Evolutionary conservation across 2,329 filamentous ascomycete genomes (phyloP).

Genomic region (Colletotrichum ledebouriae): DNA sequence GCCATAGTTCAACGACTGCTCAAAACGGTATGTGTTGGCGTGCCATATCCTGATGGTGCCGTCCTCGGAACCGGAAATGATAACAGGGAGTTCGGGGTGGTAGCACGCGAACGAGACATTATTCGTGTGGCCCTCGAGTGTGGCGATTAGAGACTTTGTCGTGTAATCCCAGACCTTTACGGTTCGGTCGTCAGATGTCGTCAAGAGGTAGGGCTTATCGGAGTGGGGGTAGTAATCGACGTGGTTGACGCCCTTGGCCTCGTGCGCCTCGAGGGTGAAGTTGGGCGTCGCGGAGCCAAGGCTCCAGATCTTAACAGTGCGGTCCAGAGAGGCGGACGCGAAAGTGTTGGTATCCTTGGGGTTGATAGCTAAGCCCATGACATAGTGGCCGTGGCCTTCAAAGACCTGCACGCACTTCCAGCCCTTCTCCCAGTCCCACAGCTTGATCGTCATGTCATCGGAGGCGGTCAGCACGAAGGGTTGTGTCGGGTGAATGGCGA

Average conservation of each 20-base stretch:
- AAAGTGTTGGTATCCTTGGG: conserved; percentile 96
- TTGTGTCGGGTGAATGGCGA: conserved; percentile 94
- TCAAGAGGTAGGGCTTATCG: conserved; percentile 89
- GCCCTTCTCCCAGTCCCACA: conserved; percentile 98
- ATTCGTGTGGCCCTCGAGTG: conserved; percentile 95
- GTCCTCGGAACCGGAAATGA: conserved; percentile 97
- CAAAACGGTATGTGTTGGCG: conserved; percentile 95
- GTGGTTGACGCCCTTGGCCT: conserved; percentile 97
- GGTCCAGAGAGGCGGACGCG: conserved; percentile 93
- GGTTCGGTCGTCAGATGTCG: conserved; percentile 84
- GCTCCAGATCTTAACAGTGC: conserved; percentile 98
- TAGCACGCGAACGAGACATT: conserved; percentile 99
- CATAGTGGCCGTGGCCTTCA: conserved; percentile 95
- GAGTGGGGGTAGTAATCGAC: conserved; percentile 89
- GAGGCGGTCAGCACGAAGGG: conserved; percentile 96
- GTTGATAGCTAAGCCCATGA: conserved; percentile 97
- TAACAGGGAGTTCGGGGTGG: conserved; percentile 95
- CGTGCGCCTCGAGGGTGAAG: conserved; percentile 96
- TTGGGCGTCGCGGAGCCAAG: conserved; percentile 94
- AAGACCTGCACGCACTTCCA: conserved; percentile 99
- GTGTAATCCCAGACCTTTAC: conserved; percentile 99
- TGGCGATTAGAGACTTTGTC: conserved; percentile 96
- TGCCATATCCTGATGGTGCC: conserved; percentile 99
- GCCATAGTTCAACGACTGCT: conserved; percentile 96
- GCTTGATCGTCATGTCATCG: conserved; percentile 98